phyloP scores from a whole-genome alignment of 768 basidiomycete species.

The Cystoderma amianthinum region DNA sequence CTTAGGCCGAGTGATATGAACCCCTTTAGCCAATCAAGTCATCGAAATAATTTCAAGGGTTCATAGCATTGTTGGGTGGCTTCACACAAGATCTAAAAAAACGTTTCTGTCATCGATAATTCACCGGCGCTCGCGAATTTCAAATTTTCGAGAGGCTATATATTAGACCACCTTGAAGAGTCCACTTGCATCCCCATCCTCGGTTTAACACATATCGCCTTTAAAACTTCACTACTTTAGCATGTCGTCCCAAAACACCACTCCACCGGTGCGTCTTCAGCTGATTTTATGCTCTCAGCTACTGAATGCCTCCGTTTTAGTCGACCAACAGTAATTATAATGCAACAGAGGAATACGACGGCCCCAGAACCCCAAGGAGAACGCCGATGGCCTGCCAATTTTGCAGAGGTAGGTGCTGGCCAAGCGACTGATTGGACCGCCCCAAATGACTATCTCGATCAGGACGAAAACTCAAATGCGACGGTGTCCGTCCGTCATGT shows the following conservation, averaged over 20 bases:
- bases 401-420: slow-evolving; percentile 52
- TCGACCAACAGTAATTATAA: background rate
- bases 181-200: too few relatives aligned
- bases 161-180: too few relatives aligned
- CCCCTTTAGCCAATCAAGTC: background rate
- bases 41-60: background rate
- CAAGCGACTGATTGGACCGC: too few relatives aligned
- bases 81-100: too few relatives aligned
- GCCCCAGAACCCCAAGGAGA: slow-evolving; percentile 27
- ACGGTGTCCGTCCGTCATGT: slow-evolving; percentile 57
- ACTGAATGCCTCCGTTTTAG: background rate
- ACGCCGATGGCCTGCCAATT: slow-evolving; percentile 73
- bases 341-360: slow-evolving; percentile 5
- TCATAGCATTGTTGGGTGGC: too few relatives aligned
- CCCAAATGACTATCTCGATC: slow-evolving; percentile 2
- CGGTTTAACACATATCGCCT: background rate
- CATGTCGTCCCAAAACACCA: background rate
- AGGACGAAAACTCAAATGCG: slow-evolving; percentile 73
- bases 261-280: background rate
- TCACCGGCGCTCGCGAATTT: background rate
- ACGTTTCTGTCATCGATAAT: background rate
- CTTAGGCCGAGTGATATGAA: too few relatives aligned
- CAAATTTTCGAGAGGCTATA: too few relatives aligned
- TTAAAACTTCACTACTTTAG: background rate
- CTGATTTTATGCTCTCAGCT: background rate